These are phyloP conservation scores for Pyrrhoderma noxium DNA, from an alignment of 1,284 basidiomycete species.

Conservation along the genomic window DNA sequence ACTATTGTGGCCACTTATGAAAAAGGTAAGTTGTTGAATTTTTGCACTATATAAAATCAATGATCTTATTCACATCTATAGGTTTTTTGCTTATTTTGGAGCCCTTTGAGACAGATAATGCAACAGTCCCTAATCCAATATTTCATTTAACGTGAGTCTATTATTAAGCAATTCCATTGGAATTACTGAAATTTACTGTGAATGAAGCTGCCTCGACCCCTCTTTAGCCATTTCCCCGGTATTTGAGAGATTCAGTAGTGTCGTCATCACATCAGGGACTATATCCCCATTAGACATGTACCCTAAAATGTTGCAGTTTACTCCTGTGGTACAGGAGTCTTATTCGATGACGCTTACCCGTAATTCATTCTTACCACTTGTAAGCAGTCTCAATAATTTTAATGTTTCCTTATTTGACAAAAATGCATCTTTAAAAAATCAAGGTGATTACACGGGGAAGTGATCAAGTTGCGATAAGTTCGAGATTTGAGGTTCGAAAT, in stretches of 20 bases:
- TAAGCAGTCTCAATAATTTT: slow-evolving; percentile 31
- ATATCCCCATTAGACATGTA: slow-evolving; percentile 99
- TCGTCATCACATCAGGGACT: slow-evolving; percentile 98
- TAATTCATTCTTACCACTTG: slow-evolving; percentile 96
- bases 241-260: slow-evolving; percentile 96
- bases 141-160: slow-evolving; percentile 89
- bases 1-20: slow-evolving; percentile 98
- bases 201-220: slow-evolving; percentile 84
- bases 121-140: slow-evolving; percentile 97
- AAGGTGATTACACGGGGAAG: slow-evolving; percentile 96
- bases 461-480: slow-evolving; percentile 98
- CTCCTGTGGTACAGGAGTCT: slow-evolving; percentile 93
- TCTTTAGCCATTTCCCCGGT: slow-evolving; percentile 97
- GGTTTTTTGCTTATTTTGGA: slow-evolving; percentile 97
- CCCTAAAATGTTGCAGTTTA: slow-evolving; percentile 99
- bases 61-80: slow-evolving; percentile 26
- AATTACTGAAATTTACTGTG: neutral
- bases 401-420: slow-evolving; percentile 9
- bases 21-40: slow-evolving; percentile 55
- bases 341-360: slow-evolving; percentile 98
- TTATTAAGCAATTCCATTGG: slow-evolving; percentile 1
- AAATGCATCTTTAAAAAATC: neutral
- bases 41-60: neutral
- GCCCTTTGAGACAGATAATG: slow-evolving; percentile 98
- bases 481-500: slow-evolving; percentile 98